Conservation (phyloP, 2,329 filamentous ascomycete species). For the Magnaporthales sp. region DNA sequence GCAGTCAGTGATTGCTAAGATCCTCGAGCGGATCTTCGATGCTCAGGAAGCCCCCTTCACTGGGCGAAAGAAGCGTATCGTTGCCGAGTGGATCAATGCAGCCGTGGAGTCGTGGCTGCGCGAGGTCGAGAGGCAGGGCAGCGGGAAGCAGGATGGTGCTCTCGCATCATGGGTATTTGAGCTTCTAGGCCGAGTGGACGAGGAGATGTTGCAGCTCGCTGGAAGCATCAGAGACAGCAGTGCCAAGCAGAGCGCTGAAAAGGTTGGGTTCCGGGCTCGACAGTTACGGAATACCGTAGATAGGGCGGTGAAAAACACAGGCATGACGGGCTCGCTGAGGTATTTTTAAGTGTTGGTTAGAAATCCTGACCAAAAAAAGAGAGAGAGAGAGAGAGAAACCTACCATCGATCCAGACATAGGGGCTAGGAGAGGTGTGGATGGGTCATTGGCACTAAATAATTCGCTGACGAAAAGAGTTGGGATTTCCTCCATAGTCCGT, state of each 20-base stretch:
- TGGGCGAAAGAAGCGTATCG: constrained; percentile 35
- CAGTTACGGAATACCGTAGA: constrained; percentile 14
- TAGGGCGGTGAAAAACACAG: constrained; percentile 9
- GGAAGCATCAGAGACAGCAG: constrained; percentile 22
- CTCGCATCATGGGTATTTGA: constrained; percentile 5
- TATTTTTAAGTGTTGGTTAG: constrained; percentile 3
- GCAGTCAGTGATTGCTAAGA: constrained; percentile 45
- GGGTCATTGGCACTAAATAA: not conserved
- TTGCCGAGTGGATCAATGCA: constrained; percentile 46
- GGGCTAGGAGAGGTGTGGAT: not conserved
- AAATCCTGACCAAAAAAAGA: not conserved
- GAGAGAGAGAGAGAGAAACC: not conserved
- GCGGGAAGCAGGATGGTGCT: constrained; percentile 24
- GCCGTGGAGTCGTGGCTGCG: constrained; percentile 40
- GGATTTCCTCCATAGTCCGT: not conserved
- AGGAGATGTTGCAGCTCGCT: constrained; percentile 2
- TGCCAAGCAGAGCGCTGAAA: constrained; percentile 12
- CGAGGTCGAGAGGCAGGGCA: constrained; percentile 36
- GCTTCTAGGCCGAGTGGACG: constrained; percentile 3
- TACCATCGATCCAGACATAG: not conserved
- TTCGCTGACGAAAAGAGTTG: not conserved
- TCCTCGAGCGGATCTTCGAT: constrained; percentile 49
- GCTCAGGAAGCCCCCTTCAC: constrained; percentile 52
- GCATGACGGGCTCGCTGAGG: constrained; percentile 6
- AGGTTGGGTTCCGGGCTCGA: constrained; percentile 14